Conservation (phyloP, 805 yeast genomes). For the Saturnispora saitoi region DNA sequence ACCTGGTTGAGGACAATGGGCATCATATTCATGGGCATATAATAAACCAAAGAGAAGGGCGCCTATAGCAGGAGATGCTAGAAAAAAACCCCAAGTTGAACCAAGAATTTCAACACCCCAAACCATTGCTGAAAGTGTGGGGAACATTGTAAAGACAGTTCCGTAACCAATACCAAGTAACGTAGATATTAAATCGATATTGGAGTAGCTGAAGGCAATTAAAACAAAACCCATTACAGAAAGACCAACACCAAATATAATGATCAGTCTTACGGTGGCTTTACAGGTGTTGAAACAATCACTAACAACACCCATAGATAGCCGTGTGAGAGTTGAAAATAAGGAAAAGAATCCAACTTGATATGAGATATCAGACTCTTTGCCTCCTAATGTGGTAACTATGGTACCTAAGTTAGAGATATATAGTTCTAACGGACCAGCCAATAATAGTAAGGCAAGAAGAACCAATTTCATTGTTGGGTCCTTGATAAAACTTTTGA, state of each 20-base stretch:
- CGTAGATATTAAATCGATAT: constrained; percentile 28
- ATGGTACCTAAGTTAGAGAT: constrained; percentile 74
- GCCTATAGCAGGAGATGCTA: constrained; percentile 85
- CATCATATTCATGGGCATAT: constrained; percentile 59
- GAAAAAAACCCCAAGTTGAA: constrained; percentile 81
- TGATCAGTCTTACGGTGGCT: constrained; percentile 8
- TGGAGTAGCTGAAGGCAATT: constrained; percentile 11
- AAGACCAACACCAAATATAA: constrained; percentile 9
- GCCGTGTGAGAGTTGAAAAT: constrained; percentile 59
- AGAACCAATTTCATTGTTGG: constrained; percentile 57
- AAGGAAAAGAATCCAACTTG: constrained; percentile 55
- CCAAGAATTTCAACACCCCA: constrained; percentile 90
- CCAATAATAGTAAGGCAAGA: constrained; percentile 50
- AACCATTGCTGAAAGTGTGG: constrained; percentile 65
- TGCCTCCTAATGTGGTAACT: constrained; percentile 29
- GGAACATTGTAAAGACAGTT: constrained; percentile 71
- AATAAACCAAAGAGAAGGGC: constrained; percentile 57
- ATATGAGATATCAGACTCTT: constrained; percentile 24
- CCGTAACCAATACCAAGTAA: constrained; percentile 72
- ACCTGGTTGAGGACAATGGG: constrained; percentile 17
- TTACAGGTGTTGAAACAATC: constrained; percentile 39
- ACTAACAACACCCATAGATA: constrained; percentile 54
- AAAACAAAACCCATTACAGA: constrained; percentile 11
- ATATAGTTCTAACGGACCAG: constrained; percentile 83
- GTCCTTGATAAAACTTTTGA: constrained; percentile 36